A percentile compares a stretch with the other conserved stretches of the same genome.
These are phyloP conservation scores for Nigrospora osmanthi DNA, from an alignment of 2,329 filamentous ascomycete species.

Conservation along the genomic window DNA sequence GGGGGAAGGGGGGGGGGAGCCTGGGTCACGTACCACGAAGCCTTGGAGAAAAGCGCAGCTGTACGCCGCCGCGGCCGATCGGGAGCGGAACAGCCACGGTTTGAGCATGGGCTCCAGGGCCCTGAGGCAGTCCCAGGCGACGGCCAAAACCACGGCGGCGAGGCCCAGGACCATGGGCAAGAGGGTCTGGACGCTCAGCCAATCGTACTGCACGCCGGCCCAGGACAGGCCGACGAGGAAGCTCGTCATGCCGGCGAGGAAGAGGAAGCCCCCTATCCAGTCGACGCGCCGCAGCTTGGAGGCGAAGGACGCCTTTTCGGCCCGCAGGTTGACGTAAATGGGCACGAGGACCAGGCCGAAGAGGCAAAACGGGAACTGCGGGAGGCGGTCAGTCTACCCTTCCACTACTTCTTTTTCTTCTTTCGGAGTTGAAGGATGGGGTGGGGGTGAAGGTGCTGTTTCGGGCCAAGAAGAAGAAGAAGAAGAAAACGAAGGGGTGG, in stretches of 20 bases:
- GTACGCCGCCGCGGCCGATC: constrained; percentile 1
- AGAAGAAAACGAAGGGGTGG: too few species aligned
- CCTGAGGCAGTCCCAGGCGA: constrained; percentile 12
- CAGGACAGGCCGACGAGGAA: constrained; percentile 42
- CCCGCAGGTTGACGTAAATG: constrained; percentile 7
- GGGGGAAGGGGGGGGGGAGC: too few species aligned
- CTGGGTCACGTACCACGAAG: constrained; percentile 1
- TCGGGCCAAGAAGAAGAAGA: not conserved
- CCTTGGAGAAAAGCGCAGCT: constrained; percentile 2
- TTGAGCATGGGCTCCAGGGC: constrained; percentile 3
- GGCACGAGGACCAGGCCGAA: constrained; percentile 9
- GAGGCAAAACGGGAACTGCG: constrained; percentile 8
- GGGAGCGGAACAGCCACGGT: not conserved
- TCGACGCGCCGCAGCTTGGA: constrained; percentile 25
- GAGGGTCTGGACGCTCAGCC: constrained; percentile 28
- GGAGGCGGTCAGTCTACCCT: too few species aligned
- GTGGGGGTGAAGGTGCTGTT: too few species aligned
- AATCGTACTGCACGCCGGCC: constrained; percentile 24
- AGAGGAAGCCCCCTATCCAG: constrained; percentile 39
- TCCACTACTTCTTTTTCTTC: not conserved
- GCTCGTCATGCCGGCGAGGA: constrained; percentile 36
- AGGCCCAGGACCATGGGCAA: constrained; percentile 9
- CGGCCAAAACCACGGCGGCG: constrained; percentile 7
- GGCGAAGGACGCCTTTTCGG: not conserved
- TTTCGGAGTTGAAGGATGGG: too few species aligned